These are phyloP conservation scores for Fusarium sp. DNA, from an alignment of 2,329 filamentous ascomycete genomes.

Conservation along the genomic window DNA sequence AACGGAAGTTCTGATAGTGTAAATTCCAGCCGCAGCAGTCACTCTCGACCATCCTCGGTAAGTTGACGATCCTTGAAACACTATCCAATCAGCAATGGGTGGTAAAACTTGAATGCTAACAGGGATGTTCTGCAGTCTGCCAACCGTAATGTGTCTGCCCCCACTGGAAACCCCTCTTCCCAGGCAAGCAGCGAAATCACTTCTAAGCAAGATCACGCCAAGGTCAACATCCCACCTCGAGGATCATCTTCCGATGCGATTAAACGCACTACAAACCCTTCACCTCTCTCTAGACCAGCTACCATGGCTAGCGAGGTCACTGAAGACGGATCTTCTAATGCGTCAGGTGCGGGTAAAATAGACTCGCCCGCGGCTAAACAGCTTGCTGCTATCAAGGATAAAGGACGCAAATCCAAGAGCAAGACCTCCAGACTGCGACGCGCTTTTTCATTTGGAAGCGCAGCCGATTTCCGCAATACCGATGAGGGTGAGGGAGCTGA, in stretches of 20 bases:
- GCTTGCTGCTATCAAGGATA: slow-evolving; percentile 86
- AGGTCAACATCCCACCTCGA: slow-evolving; percentile 68
- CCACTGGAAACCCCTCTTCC: slow-evolving; percentile 63
- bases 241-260: slow-evolving; percentile 71
- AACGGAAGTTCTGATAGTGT: slow-evolving; percentile 73
- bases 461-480: slow-evolving; percentile 85
- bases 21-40: slow-evolving; percentile 64
- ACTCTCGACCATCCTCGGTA: slow-evolving; percentile 73
- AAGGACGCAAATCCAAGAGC: slow-evolving; percentile 78
- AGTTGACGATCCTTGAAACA: slow-evolving; percentile 52
- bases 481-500: slow-evolving; percentile 60
- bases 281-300: slow-evolving; percentile 77
- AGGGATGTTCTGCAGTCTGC: slow-evolving; percentile 61
- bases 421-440: slow-evolving; percentile 87
- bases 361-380: slow-evolving; percentile 83
- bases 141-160: slow-evolving; percentile 65
- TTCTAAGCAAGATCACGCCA: slow-evolving; percentile 62
- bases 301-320: slow-evolving; percentile 66
- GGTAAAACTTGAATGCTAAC: slow-evolving; percentile 57
- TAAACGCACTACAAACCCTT: slow-evolving; percentile 73
- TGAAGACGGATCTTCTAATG: slow-evolving; percentile 52
- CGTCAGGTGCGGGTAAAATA: slow-evolving; percentile 49
- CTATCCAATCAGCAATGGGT: slow-evolving; percentile 56
- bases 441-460: slow-evolving; percentile 96
- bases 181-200: slow-evolving; percentile 57